Evolutionary conservation across 192 early-diverging fungal species (phyloP), one percentile per base, ranked within the genome.

Genomic region (Chytriomyces confervae): DNA sequence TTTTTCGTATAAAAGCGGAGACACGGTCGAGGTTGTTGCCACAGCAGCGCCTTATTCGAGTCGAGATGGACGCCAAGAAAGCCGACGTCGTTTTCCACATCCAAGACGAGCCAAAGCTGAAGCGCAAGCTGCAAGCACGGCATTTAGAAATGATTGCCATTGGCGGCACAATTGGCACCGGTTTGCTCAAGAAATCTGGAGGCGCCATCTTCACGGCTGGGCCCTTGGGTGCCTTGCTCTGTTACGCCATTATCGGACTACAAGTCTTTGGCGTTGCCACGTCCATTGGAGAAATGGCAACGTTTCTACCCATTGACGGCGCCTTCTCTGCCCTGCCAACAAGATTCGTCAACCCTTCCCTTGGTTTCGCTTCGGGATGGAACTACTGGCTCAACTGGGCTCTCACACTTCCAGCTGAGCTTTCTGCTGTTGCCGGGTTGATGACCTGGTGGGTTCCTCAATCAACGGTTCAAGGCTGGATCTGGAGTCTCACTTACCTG

Each of bases 201-300:
- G 66, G 66, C 23, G 50, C 51, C 6, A 53, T 72, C 8, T 72
- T 53, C 20, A 72, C 60, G 0, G 50, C 50, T 0, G 95, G 95
- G 6, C 93, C 95, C 0, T 85, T 89, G 5, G 95, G 95, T 48
- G 85, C 89, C 4, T 80, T 96, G 61, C 76, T 95, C 23, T 93
- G 93, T 36, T 96, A 67, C 47, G n/a, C 29, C 36, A 66, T 75
- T 13, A 61, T 69, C 46, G 78, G 78, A 60, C 16, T 75, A 2
- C 62, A 67, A 62, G 78, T 79, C n/a, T 79, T 50, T 49, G 72
- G 78, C 69, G 84, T 77, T 71, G 65, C 92, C 83, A 94, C 90
- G 6, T 92, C 89, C 75, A 86, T 96, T 66, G 93, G 92, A 77
- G 93, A 95, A 79, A 90, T 94, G 91, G 88, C 92, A 5, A 92